Conservation (phyloP, 2,329 filamentous ascomycete species). For the Curvularia eragrostidis region DNA sequence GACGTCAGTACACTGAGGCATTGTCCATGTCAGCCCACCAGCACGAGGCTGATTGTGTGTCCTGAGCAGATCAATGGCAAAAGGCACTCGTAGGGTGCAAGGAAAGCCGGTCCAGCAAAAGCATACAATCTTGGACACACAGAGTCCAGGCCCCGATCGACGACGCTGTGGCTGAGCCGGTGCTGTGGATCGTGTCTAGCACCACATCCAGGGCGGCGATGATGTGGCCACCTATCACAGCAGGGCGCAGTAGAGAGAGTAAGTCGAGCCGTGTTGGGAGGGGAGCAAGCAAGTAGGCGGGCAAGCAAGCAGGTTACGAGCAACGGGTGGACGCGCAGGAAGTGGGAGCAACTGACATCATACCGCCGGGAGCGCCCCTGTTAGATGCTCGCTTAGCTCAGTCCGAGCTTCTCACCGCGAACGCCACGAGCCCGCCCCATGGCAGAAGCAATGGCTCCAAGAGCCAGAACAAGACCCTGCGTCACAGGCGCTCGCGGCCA, state of each 20-base stretch:
- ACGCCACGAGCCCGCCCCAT: constrained; percentile 4
- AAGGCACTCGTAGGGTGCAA: background rate
- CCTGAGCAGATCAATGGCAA: background rate
- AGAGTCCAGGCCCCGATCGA: constrained; percentile 40
- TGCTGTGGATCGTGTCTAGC: constrained; percentile 29
- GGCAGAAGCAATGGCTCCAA: background rate
- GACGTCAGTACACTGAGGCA: background rate
- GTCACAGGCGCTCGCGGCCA: constrained; percentile 2
- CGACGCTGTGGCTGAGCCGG: constrained; percentile 28
- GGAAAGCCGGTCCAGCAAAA: constrained; percentile 15
- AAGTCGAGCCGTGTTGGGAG: constrained; percentile 21
- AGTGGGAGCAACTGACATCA: constrained; percentile 15
- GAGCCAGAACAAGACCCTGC: constrained; percentile 18
- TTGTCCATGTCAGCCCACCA: background rate
- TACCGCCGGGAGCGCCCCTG: constrained; percentile 12
- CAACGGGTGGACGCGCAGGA: constrained; percentile 9
- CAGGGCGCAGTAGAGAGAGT: constrained; percentile 32
- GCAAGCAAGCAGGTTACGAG: constrained; percentile 14
- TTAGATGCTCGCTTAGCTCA: constrained; percentile 24
- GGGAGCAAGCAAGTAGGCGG: background rate
- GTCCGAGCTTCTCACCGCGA: constrained; percentile 15
- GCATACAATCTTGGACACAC: constrained; percentile 6
- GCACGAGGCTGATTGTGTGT: background rate
- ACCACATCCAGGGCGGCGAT: constrained; percentile 21
- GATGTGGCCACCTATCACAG: constrained; percentile 29